Percentiles rank a stretch among this genome's conserved stretches.
phyloP scores from a whole-genome alignment of 768 basidiomycete genomes.

The Boletellus ananas region DNA sequence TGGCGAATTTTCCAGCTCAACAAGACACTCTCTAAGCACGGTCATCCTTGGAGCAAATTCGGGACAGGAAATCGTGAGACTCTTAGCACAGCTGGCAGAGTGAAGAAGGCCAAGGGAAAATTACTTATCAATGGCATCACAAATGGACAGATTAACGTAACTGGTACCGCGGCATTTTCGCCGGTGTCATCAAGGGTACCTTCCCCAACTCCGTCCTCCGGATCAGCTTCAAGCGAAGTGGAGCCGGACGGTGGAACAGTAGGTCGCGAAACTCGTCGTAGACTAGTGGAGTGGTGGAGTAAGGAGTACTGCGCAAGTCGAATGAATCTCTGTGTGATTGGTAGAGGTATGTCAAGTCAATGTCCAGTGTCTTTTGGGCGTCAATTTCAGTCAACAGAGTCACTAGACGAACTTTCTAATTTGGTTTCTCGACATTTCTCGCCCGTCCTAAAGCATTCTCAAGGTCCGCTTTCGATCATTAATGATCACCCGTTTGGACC shows the following conservation, averaged over 20 bases:
- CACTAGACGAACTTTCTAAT: constrained; percentile 65
- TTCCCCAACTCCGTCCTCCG: constrained; percentile 58
- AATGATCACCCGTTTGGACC: constrained; percentile 73
- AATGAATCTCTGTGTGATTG: constrained; percentile 77
- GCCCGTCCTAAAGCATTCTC: constrained; percentile 60
- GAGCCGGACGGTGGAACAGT: constrained; percentile 75
- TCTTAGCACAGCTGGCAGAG: constrained; percentile 58
- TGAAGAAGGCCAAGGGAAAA: constrained; percentile 49
- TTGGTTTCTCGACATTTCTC: constrained; percentile 68
- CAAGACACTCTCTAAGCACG: constrained; percentile 75
- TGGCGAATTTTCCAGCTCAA: constrained; percentile 96
- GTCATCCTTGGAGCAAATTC: constrained; percentile 89
- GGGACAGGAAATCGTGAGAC: constrained; percentile 83
- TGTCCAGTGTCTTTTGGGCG: not conserved
- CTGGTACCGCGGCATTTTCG: constrained; percentile 33
- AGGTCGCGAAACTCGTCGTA: constrained; percentile 75
- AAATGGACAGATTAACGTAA: constrained; percentile 18
- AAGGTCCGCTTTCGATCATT: constrained; percentile 58
- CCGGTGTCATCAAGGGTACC: constrained; percentile 52
- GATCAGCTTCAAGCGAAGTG: constrained; percentile 49
- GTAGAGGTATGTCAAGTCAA: constrained; percentile 52
- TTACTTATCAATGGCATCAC: constrained; percentile 27
- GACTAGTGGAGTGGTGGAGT: constrained; percentile 83
- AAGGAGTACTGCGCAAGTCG: constrained; percentile 78
- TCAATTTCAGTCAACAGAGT: constrained; percentile 44